A percentile compares a stretch with the other conserved stretches of the same genome.
Evolutionary conservation across 2,329 filamentous ascomycete genomes (phyloP).

Genomic region (Ophiostoma sp.): DNA sequence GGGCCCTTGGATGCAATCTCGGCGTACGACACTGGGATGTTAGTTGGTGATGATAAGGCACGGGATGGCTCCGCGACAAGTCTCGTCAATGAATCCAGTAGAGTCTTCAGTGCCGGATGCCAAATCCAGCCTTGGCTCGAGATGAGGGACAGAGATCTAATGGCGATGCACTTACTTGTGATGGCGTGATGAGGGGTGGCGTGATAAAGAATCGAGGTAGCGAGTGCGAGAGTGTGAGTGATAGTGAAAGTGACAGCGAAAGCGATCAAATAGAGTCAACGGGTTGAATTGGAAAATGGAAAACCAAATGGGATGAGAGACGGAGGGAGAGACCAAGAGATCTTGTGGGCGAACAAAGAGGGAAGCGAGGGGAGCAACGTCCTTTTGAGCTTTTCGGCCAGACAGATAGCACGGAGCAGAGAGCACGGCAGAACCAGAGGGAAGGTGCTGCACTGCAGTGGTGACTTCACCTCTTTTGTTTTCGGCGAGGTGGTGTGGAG

Average conservation of each 20-base stretch:
- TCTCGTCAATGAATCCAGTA: background rate
- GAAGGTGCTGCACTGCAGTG: background rate
- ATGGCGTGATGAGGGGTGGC: background rate
- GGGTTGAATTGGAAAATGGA: background rate
- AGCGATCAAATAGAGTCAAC: background rate
- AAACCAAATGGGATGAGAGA: background rate
- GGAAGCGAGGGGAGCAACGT: conserved; percentile 6
- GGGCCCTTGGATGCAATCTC: conserved; percentile 23
- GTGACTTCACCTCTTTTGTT: conserved; percentile 5
- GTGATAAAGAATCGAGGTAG: background rate
- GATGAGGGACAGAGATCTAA: background rate
- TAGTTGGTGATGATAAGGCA: background rate
- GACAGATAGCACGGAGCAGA: background rate
- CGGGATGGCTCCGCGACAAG: background rate
- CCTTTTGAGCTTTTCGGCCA: conserved; percentile 4
- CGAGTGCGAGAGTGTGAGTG: background rate
- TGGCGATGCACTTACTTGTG: conserved; percentile 2
- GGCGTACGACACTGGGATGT: conserved; percentile 23
- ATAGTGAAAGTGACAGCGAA: background rate
- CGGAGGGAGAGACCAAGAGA: background rate
- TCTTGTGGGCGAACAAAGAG: conserved; percentile 3
- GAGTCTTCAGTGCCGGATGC: background rate
- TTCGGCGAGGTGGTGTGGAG: conserved; percentile 15
- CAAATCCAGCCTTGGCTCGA: background rate
- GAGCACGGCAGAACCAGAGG: background rate